These are phyloP conservation scores for Botrytis fragariae DNA, from an alignment of 2,329 filamentous ascomycete genomes.

Conservation along the genomic window DNA sequence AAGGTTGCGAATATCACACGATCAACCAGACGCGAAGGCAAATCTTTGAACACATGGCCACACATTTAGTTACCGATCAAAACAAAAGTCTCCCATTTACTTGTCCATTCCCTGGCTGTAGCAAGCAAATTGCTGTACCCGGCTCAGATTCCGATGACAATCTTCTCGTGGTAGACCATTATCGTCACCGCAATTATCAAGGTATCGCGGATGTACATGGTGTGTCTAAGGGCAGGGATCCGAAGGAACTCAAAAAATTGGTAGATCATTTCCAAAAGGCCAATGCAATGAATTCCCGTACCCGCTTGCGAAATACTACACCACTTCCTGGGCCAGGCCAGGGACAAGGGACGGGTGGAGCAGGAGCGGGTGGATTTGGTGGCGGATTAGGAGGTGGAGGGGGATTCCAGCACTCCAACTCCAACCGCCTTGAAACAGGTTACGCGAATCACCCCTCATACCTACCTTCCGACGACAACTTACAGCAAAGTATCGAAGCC, in stretches of 20 bases:
- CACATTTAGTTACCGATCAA: background rate
- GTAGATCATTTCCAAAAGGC: conserved; percentile 3
- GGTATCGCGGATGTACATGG: background rate
- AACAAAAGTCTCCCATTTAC: background rate
- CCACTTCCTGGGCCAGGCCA: background rate
- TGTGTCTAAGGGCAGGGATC: background rate
- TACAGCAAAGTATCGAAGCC: background rate
- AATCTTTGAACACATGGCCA: background rate
- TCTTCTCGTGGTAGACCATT: background rate
- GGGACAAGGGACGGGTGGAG: background rate
- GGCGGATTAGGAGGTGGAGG: background rate
- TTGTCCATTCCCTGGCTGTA: conserved; percentile 2
- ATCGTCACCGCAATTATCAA: conserved; percentile 1
- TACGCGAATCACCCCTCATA: background rate
- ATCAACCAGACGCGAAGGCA: background rate
- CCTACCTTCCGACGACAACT: background rate
- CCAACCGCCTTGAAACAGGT: background rate
- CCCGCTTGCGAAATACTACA: background rate
- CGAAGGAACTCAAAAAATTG: background rate
- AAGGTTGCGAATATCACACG: background rate
- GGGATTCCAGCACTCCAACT: background rate
- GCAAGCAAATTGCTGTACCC: background rate
- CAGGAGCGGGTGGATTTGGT: background rate
- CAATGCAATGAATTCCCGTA: background rate
- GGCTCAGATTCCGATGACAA: background rate